Evolutionary conservation across 495 filamentous ascomycete species (phyloP).

Genomic region (Eremomyces bilateralis): DNA sequence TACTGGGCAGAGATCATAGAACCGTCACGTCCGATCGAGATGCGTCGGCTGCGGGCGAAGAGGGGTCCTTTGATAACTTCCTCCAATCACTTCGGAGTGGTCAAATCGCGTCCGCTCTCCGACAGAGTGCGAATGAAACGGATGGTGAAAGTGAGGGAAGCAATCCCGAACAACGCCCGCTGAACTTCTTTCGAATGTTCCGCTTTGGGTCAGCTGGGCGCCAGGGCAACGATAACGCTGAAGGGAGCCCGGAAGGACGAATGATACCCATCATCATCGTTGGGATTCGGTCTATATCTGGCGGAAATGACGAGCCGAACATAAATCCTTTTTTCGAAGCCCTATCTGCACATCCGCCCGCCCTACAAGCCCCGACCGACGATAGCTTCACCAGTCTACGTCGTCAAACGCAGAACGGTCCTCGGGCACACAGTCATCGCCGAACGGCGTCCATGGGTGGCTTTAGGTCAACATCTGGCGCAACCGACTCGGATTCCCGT

Average conservation of each 20-base stretch:
- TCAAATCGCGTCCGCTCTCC: constrained; percentile 21
- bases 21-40: constrained; percentile 19
- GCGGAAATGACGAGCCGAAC: constrained; percentile 29
- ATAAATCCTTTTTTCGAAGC: constrained; percentile 39
- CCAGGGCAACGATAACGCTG: constrained; percentile 20
- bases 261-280: constrained; percentile 51
- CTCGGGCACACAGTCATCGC: constrained; percentile 30
- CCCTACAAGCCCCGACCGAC: constrained; percentile 14
- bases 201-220: constrained; percentile 18
- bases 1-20: constrained; percentile 23
- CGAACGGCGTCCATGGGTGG: constrained; percentile 30
- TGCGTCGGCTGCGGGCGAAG: constrained; percentile 18
- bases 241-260: constrained; percentile 32
- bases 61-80: constrained; percentile 25
- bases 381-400: constrained; percentile 18
- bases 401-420: constrained; percentile 18
- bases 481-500: constrained; percentile 29
- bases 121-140: constrained; percentile 14
- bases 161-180: constrained; percentile 12
- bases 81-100: constrained; percentile 23
- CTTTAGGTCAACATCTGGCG: constrained; percentile 18
- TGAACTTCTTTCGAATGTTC: constrained; percentile 28
- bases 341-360: constrained; percentile 26
- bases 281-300: constrained; percentile 46
- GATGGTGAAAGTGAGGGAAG: constrained; percentile 10